Base-by-base conservation (phyloP, 2,329 filamentous ascomycete genomes). In the Thyridium curvatum region DNA sequence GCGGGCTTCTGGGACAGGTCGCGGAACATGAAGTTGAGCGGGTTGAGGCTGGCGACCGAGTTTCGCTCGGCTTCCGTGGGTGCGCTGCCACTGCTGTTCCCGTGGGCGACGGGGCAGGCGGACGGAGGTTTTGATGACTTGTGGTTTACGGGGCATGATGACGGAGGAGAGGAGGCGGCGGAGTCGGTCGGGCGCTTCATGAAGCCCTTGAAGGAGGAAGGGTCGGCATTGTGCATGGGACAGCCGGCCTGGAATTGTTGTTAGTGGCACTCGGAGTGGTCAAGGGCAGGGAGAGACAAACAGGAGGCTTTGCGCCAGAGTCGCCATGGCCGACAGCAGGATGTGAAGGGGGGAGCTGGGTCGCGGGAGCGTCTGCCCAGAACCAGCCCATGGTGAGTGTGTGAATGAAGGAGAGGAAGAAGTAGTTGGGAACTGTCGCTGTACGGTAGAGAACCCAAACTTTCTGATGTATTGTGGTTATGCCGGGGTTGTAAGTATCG, bases 11-110 rank as follows among this genome's bases (percentile, higher is more conserved):
- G 91, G 7, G 90, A 91, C 34, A 97, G 72, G 45, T 84, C 79
- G 31, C 77, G 72, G 60, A 94, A 94, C 91, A 98, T 98, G 71
- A 91, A 96, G 69, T 98, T 98, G 38, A 98, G 73, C 5, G 76
- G 76, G 53, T 80, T 80, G 39, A 79, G 64, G 52, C 72, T 74
- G 3, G 75, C 77, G 9, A 79, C 39, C 3, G 45, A 26, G 21
- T 26, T 26, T 6, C 21, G 21, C 21, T 26, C 21, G 21, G 21
- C 21, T 10, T 26, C 21, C 6, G 21, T 26, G 57, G 15, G 72
- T 55, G 2, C 71, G 73, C 42, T 64, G 62, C 30, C 62, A 52
- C 45, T 68, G 54, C 18, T 54, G 28, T 10, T 52, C 13, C 49
- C 61, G 48, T 73, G 69, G 13, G 67, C 64, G 12, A 74, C 63